These are phyloP conservation scores for Fomitopsis serialis DNA, from an alignment of 768 basidiomycete species.

Conservation along the genomic window DNA sequence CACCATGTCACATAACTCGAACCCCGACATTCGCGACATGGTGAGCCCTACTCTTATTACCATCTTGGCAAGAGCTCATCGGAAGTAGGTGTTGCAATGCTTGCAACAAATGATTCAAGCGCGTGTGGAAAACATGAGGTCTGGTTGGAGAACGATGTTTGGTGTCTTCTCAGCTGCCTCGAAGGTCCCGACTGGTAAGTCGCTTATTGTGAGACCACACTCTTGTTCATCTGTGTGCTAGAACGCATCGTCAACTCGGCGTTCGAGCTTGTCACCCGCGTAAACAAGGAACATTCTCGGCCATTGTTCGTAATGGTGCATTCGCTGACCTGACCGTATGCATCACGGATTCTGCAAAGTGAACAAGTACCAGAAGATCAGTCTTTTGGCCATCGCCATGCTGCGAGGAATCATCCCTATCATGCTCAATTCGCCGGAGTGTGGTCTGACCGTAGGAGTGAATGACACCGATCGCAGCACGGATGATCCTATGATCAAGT, in stretches of 20 bases:
- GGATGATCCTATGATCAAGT: conserved; percentile 90
- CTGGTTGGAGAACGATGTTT: conserved; percentile 99
- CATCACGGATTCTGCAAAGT: conserved; percentile 99
- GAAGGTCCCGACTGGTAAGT: conserved; percentile 78
- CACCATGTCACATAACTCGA: conserved; percentile 94
- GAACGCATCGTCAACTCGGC: conserved; percentile 91
- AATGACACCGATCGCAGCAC: conserved; percentile 28
- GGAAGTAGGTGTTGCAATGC: conserved; percentile 83
- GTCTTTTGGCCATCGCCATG: conserved; percentile 94
- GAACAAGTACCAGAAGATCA: conserved; percentile 98
- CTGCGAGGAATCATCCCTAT: conserved; percentile 87
- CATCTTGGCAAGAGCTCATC: not conserved
- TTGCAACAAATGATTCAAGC: conserved; percentile 99
- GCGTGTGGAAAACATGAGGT: conserved; percentile 89
- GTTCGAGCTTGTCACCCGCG: conserved; percentile 89
- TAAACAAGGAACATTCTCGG: conserved; percentile 88
- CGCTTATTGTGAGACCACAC: not conserved
- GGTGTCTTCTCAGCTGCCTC: conserved; percentile 97
- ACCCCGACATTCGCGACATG: conserved; percentile 96
- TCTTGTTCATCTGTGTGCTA: conserved; percentile 22
- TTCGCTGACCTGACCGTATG: conserved; percentile 96
- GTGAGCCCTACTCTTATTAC: conserved; percentile 31
- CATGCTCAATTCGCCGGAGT: conserved; percentile 83
- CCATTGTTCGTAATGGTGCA: conserved; percentile 90
- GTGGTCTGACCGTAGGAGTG: conserved; percentile 31